Base-by-base conservation (phyloP, 139 green algal species). In the Haematococcus sp. region DNA sequence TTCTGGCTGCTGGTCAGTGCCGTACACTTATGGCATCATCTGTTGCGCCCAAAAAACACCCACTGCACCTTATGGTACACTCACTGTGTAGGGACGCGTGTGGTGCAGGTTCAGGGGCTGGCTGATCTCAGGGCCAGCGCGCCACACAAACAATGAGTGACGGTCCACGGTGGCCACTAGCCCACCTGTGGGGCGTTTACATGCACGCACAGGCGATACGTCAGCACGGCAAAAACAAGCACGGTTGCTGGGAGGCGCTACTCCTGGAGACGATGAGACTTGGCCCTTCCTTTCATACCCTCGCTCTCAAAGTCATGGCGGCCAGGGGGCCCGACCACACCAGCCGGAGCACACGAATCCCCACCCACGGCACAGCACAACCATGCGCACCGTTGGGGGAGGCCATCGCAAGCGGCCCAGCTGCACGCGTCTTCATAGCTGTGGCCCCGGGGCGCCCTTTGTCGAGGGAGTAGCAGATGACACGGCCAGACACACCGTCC, bases 31-130 rank as follows among this genome's bases (percentile, higher is more conserved):
- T 55, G n/a, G n/a, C n/a, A n/a, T n/a, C n/a, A n/a, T 49, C 40
- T 11, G 7, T 49, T 49, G 7, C 40, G 11, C 40, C 40, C 40
- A 49, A 32, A 2, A 71, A 64, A 40, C n/a, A 11, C 40, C 34
- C 17, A 20, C 31, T 25, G 49, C 31, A 22, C 22, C 51, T 49
- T 28, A 5, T 34, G 49, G 32, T 7, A 49, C 40, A 25, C 81
- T 35, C 69, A 89, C 86, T 43, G 88, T 92, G 77, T 93, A 83
- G 0, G 76, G 49, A 75, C 90, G 91, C 16, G 89, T 93, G 81
- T 91, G 88, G 31, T 83, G 76, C 59, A 95, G 76, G 60, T 79
- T 82, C 34, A 93, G 77, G 7, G 89, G 80, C 43, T 79, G 66
- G 25, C 69, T 43, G 15, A 82, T 71, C 2, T 75, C 64, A 28